A percentile compares a stretch with the other conserved stretches of the same genome.
Evolutionary conservation across 139 green algal genomes (phyloP).

Genomic region (Zygnema cylindricum): DNA sequence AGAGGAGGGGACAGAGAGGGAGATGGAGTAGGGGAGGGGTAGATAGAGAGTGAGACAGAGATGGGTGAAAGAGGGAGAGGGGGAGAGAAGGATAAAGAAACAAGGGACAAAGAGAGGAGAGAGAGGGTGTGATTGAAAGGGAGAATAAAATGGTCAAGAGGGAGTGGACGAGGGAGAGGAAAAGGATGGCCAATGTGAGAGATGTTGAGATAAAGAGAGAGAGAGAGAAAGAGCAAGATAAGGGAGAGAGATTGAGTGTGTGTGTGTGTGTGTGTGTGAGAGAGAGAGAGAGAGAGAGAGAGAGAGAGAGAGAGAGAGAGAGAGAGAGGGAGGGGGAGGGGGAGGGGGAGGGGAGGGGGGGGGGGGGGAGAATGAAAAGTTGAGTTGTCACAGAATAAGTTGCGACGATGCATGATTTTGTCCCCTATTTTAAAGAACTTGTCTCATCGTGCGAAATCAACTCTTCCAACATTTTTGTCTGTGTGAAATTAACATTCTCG

Average conservation of each 20-base stretch:
- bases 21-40: not conserved
- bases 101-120: not conserved
- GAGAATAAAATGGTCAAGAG: not conserved
- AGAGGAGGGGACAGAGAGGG: not conserved
- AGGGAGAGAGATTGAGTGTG: not conserved
- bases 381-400: not conserved
- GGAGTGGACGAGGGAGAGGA: not conserved
- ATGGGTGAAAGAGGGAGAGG: not conserved
- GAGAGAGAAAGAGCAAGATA: not conserved
- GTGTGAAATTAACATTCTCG: not conserved
- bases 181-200: not conserved
- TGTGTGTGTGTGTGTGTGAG: not conserved
- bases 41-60: no score
- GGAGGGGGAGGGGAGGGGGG: constrained; percentile 9
- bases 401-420: not conserved
- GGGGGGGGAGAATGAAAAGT: not conserved
- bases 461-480: not conserved
- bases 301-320: not conserved
- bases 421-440: not conserved
- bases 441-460: no score
- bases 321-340: not conserved
- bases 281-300: constrained; percentile 9
- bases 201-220: not conserved
- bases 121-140: not conserved
- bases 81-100: not conserved